phyloP scores from a whole-genome alignment of 768 basidiomycete genomes.

The Lentinula lateritia region DNA sequence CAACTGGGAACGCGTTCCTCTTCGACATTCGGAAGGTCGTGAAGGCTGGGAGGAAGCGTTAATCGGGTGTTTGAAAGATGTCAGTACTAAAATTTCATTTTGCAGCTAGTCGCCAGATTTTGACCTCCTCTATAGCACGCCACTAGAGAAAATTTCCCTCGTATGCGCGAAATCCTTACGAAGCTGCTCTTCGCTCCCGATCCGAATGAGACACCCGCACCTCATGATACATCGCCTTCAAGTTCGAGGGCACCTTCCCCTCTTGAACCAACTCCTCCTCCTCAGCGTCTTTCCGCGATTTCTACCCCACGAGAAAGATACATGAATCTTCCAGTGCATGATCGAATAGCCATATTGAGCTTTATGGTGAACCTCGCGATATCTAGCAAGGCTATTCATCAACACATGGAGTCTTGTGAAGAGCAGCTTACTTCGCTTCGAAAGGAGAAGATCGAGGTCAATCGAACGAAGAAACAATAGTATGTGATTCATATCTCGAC shows the following conservation, averaged over 20 bases:
- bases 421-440: constrained; percentile 85
- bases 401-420: constrained; percentile 88
- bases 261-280: constrained; percentile 20
- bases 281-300: constrained; percentile 29
- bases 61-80: constrained; percentile 84
- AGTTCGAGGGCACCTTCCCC: constrained; percentile 47
- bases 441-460: constrained; percentile 95
- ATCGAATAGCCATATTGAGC: constrained; percentile 79
- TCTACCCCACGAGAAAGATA: constrained; percentile 68
- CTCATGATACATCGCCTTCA: constrained; percentile 40
- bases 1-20: constrained; percentile 77
- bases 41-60: constrained; percentile 91
- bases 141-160: constrained; percentile 65
- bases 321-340: constrained; percentile 60
- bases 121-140: constrained; percentile 55
- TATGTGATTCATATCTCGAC: constrained; percentile 35
- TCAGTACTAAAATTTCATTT: constrained; percentile 34
- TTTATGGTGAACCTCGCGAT: constrained; percentile 90
- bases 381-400: constrained; percentile 83
- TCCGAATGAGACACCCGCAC: constrained; percentile 10
- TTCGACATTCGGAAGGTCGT: constrained; percentile 68
- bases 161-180: constrained; percentile 65
- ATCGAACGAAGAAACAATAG: constrained; percentile 84
- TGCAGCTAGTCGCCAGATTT: constrained; percentile 3
- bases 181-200: constrained; percentile 70